Evolutionary conservation across 73 alveolate species (phyloP).

Genomic region (Symbiodinium natans): DNA sequence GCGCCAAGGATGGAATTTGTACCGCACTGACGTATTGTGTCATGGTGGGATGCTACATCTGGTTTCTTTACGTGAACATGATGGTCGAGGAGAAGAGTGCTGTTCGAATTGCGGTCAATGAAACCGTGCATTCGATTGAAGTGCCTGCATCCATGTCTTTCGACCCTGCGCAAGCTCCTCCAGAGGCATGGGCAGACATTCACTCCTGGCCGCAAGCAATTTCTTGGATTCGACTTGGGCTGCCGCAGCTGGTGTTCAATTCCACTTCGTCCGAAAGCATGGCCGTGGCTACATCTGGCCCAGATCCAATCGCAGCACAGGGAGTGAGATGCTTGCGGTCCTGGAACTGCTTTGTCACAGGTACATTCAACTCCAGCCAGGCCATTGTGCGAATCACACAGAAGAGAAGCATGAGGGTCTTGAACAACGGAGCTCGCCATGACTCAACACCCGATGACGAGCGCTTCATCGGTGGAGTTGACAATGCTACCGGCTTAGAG

Average conservation of each 20-base stretch:
- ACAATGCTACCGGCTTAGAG: conserved; percentile 34
- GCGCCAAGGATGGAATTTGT: conserved; percentile 71
- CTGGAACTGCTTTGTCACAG: conserved; percentile 69
- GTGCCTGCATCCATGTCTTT: not conserved
- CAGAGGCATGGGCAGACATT: conserved; percentile 47
- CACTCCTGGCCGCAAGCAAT: conserved; percentile 66
- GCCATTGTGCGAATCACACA: conserved; percentile 70
- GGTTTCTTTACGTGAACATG: conserved; percentile 86
- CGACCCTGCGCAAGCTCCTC: not conserved
- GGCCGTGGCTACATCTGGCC: not conserved
- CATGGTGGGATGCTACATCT: conserved; percentile 70
- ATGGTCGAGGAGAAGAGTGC: conserved; percentile 59
- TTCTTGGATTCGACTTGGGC: conserved; percentile 72
- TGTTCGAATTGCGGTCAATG: conserved; percentile 35
- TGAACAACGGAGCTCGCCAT: conserved; percentile 48
- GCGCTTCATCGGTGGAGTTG: conserved; percentile 77
- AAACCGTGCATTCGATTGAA: not conserved
- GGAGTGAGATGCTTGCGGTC: conserved; percentile 50
- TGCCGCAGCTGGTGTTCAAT: conserved; percentile 60
- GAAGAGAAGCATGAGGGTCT: conserved; percentile 36
- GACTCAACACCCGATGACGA: conserved; percentile 69
- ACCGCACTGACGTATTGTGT: conserved; percentile 42
- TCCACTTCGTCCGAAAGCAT: conserved; percentile 34
- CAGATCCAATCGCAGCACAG: not conserved
- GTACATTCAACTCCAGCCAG: not conserved